These are phyloP conservation scores for Artemisia argyi DNA, from an alignment of 129 eudicot genomes.

Conservation along the genomic window DNA sequence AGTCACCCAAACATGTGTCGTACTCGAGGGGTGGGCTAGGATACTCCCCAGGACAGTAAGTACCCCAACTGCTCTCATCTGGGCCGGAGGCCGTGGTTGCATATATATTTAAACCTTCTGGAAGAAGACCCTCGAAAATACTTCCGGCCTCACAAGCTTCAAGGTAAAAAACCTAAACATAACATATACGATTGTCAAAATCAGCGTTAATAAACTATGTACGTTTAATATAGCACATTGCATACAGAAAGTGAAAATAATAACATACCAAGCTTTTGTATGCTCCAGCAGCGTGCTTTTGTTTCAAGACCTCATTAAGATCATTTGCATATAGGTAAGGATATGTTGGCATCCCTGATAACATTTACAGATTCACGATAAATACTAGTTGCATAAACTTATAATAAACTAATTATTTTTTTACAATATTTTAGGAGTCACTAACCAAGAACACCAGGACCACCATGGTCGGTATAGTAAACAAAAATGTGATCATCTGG, in stretches of 20 bases:
- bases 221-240: background rate
- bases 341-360: constrained; percentile 78
- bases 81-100: constrained; percentile 96
- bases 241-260: constrained; percentile 5
- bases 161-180: constrained; percentile 48
- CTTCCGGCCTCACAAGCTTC: constrained; percentile 99
- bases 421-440: background rate
- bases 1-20: constrained; percentile 95
- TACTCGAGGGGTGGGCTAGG: constrained; percentile 89
- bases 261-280: constrained; percentile 84
- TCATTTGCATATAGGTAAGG: constrained; percentile 86
- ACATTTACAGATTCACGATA: constrained; percentile 7
- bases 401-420: background rate
- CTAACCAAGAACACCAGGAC: constrained; percentile 96
- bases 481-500: constrained; percentile 90
- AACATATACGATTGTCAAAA: constrained; percentile 2
- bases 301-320: constrained; percentile 62
- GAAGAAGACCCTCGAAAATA: constrained; percentile 89
- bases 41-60: constrained; percentile 89
- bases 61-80: constrained; percentile 92
- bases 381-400: background rate
- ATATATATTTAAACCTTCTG: constrained; percentile 81
- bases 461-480: constrained; percentile 90
- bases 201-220: background rate
- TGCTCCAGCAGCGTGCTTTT: constrained; percentile 82